Evolutionary conservation across 2,329 filamentous ascomycete species (phyloP), one percentile per base, ranked within the genome.

Genomic region (Teratosphaeria zuluensis): DNA sequence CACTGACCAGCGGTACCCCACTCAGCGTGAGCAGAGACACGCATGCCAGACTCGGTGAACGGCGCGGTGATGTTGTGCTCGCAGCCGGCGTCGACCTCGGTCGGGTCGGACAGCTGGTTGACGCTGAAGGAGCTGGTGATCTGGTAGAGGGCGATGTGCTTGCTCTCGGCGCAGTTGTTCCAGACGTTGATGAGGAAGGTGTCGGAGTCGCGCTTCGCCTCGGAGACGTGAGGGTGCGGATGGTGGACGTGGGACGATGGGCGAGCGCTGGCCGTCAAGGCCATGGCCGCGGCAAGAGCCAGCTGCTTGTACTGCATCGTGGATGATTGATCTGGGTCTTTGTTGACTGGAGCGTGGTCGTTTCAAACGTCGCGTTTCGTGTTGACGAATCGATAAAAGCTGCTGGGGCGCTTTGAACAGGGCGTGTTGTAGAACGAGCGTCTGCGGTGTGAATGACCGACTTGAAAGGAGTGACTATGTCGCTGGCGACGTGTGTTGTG

Each of bases 101-200:
- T 58, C 1, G 66, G 60, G 9, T 56, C 54, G 48, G 61, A 64
- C 58, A 59, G 64, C 24, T 66, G 51, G 53, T 63, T 35, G 65
- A 70, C 66, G 14, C 61, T 21, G 59, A 67, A 69, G 54, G 38
- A 52, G 55, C 52, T 9, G 28, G 62, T 63, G 61, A 70, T 61
- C 54, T 65, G 60, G 62, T 68, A 70, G 53, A 70, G 61, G n/a
- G 58, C 67, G 59, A 70, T 60, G 53, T 62, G 54, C 52, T 69
- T 69, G 35, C 58, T 55, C 48, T 56, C 64, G 5, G 57, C 53
- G 60, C 68, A 70, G 46, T 68, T 63, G 64, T 70, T 70, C 48
- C 56, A 58, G 58, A 69, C 61, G 52, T 65, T 60, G 53, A 70
- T 56, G 28, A 64, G 63, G 67, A 69, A 68, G 30, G 63, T 65